Evolutionary conservation across 306 rosid species (phyloP), one percentile per base, ranked within the genome.

Genomic region (Quercus dentata): DNA sequence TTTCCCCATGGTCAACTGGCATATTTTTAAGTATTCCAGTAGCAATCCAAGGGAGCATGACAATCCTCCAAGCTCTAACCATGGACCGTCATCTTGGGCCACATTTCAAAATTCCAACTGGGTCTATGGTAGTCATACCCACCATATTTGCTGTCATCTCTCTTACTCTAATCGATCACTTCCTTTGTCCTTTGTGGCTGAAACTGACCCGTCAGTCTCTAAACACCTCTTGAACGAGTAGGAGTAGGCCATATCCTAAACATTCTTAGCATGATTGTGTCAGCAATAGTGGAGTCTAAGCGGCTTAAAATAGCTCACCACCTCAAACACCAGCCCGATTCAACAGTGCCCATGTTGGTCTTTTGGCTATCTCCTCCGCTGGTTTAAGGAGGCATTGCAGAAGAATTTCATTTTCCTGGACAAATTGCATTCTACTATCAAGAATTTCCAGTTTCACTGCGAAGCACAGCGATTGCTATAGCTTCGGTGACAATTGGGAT

Each of bases 331-430:
- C 67, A 72, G 5, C 17, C 21, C 11, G 13, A 62, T 25, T 49
- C 74, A 55, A 23, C 7, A n/a, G 80, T 57, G 41, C 59, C 80
- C 4, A 84, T 88, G 86, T 80, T 71, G 0, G 76, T 69, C 2
- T 56, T 90, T 0, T 92, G 97, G 97, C 82, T 88, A 33, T 83
- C 83, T 67, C 92, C 90, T 44, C 93, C 89, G 14, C 49, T 88
- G 59, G 84, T 69, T 68, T 28, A 88, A 52, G 86, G 80, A 58
- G 90, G 94, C 1, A 30, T 87, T 19, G 94, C 93, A 56, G 97
- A 84, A 81, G 91, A 92, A 4, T 90, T 92, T 74, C 93, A 89
- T 78, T 90, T 87, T 76, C 93, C 89, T 1, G 93, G 81, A 41
- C 93, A 89, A 74, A 91, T 87, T 78, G 74, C 88, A 52, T 78